Evolutionary conservation across 2,329 filamentous ascomycete genomes (phyloP), one percentile per base, ranked within the genome.

Genomic region (Magnaporthiopsis rhizophila): DNA sequence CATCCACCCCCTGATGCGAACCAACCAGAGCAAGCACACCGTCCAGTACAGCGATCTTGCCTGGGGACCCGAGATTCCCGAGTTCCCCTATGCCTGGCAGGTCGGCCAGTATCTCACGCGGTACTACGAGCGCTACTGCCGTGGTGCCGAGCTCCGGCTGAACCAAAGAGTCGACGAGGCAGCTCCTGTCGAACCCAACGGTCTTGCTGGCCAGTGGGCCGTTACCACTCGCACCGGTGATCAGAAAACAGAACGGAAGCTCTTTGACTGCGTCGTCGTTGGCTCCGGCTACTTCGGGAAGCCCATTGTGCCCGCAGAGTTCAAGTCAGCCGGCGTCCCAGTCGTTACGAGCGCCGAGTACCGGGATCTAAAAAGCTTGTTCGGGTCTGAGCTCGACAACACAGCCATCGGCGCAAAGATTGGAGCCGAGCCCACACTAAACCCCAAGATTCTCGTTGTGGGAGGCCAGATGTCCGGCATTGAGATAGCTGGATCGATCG

Each of bases 391-490:
- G 8, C 18, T n/a, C 18, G 45, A 53, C 45, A 53, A n/a, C 21
- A n/a, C 45, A 53, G 3, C 21, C 7, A 7, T 21, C 18, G 21
- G n/a, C 18, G 60, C 18, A 4, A 61, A 50, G 60, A 28, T 26
- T 7, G 71, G 74, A 26, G 69, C 74, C 0, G 72, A 76, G 2
- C 64, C 67, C 13, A 62, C 65, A 5, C 69, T 71, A 0, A 79
- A 79, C 1, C 83, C 84, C 24, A 90, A 87, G 70, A 86, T 95
- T 21, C 79, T 92, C 1, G 80, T 96, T 0, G 84, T 92, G 0
- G 91, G 91, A 0, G 91, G 90, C 0, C 90, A 92, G 69, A 92
- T 95, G 83, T 94, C 90, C 2, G 91, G 90, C 0, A 84, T 90
- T 6, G 91, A 96, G 76, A 88, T 89, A 61, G 88, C 90, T 0